These are phyloP conservation scores for Collybia sordida DNA, from an alignment of 768 basidiomycete species.

Conservation along the genomic window DNA sequence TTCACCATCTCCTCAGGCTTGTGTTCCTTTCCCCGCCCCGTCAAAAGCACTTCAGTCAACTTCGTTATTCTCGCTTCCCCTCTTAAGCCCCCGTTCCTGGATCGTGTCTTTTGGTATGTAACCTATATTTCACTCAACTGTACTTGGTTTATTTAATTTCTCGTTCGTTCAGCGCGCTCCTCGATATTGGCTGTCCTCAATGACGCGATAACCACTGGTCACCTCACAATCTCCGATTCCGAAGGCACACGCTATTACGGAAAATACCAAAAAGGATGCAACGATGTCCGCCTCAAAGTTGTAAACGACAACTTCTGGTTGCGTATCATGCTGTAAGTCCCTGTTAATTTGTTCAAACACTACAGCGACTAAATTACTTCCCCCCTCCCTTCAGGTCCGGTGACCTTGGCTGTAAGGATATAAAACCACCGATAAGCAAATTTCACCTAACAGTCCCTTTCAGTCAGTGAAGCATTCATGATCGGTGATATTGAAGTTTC, in stretches of 20 bases:
- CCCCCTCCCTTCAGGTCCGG: conserved; percentile 42
- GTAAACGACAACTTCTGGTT: conserved; percentile 66
- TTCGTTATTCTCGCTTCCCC: conserved; percentile 42
- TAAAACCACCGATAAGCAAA: neutral
- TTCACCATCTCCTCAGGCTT: conserved; percentile 31
- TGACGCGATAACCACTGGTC: conserved; percentile 56
- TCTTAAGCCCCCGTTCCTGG: conserved; percentile 50
- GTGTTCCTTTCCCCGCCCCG: conserved; percentile 41
- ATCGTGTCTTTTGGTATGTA: conserved; percentile 46
- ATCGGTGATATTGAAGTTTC: conserved; percentile 65
- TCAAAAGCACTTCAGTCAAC: conserved; percentile 43
- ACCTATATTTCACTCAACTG: neutral
- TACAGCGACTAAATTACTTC: conserved; percentile 8
- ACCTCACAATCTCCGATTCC: conserved; percentile 61
- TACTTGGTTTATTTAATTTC: conserved; percentile 9
- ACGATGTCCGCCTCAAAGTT: conserved; percentile 59
- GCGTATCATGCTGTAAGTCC: conserved; percentile 58
- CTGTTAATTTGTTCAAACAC: conserved; percentile 9
- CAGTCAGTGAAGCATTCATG: conserved; percentile 78
- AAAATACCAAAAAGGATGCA: conserved; percentile 54
- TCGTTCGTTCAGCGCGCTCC: conserved; percentile 43
- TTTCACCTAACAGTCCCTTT: conserved; percentile 11
- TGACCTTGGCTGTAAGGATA: conserved; percentile 62
- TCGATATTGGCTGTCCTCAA: conserved; percentile 61
- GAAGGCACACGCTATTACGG: conserved; percentile 63